Evolutionary conservation across 2,329 filamentous ascomycete genomes (phyloP).

Genomic region (Drechslera avenae): DNA sequence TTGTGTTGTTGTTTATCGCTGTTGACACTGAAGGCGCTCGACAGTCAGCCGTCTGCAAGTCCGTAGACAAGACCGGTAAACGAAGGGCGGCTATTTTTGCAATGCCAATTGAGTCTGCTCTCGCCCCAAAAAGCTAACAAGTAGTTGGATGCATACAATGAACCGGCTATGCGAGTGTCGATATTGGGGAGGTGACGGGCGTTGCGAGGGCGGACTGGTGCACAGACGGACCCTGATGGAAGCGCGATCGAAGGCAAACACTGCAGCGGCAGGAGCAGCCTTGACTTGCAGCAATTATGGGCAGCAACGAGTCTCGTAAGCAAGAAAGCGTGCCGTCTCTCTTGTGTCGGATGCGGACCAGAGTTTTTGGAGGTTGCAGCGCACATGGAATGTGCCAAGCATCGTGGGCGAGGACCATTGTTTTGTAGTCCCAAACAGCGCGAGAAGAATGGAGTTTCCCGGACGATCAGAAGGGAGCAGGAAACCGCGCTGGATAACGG

Average conservation of each 20-base stretch:
- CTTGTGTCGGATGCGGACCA: neutral
- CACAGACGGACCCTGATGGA: conserved; percentile 27
- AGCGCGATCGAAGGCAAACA: conserved; percentile 29
- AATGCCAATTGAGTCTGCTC: conserved; percentile 31
- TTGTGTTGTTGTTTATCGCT: conserved; percentile 31
- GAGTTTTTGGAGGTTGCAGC: neutral
- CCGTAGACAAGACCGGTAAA: conserved; percentile 33
- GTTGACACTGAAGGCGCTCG: conserved; percentile 24
- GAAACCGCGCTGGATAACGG: neutral
- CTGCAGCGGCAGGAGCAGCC: conserved; percentile 25
- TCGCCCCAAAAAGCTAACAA: conserved; percentile 43
- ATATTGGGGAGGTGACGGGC: conserved; percentile 10
- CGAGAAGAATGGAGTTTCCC: conserved; percentile 18
- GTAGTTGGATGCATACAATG: conserved; percentile 41
- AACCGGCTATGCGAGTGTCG: conserved; percentile 20
- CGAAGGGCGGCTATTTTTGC: conserved; percentile 35
- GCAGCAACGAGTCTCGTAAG: conserved; percentile 17
- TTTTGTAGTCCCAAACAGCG: conserved; percentile 11
- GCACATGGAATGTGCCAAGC: conserved; percentile 18
- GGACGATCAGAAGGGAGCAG: conserved; percentile 9
- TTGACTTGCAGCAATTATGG: conserved; percentile 15
- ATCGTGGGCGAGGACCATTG: conserved; percentile 3
- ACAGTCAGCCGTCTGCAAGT: conserved; percentile 23
- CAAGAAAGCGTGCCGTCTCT: conserved; percentile 15
- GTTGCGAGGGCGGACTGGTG: conserved; percentile 12